Evolutionary conservation across 345 rosid genomes (phyloP).

Genomic region (Eucalyptus curtisii): DNA sequence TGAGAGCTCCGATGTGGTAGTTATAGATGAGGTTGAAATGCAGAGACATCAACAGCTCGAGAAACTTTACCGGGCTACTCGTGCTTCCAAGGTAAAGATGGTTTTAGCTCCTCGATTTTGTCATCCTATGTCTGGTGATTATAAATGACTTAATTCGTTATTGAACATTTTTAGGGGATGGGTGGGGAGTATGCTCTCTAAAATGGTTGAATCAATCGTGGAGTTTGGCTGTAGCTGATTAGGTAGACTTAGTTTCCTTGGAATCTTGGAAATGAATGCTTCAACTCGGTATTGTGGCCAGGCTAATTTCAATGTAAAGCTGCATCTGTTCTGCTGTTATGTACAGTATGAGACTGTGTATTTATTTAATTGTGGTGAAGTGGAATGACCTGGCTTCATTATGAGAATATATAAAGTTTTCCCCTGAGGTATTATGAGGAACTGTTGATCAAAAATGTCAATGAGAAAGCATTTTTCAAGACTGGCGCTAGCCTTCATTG

Average conservation of each 20-base stretch:
- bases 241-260: neutral
- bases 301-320: neutral
- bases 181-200: neutral
- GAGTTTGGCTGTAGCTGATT: neutral
- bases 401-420: neutral
- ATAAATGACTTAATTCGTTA: neutral
- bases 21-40: slow-evolving; percentile 87
- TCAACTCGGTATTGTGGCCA: neutral
- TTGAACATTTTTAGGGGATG: neutral
- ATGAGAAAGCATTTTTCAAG: neutral
- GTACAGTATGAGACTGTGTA: neutral
- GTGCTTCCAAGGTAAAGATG: slow-evolving; percentile 54
- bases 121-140: neutral
- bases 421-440: neutral
- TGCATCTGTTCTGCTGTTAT: neutral
- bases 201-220: neutral
- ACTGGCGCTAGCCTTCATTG: neutral
- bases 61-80: slow-evolving; percentile 75
- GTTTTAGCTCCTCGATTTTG: neutral
- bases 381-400: neutral
- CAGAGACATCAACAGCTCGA: slow-evolving; percentile 93
- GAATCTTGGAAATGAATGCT: neutral
- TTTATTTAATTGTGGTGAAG: neutral
- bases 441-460: neutral
- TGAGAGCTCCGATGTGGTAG: slow-evolving; percentile 79